Conservation (phyloP, 306 rosid species). For the Cucumis hystrix region DNA sequence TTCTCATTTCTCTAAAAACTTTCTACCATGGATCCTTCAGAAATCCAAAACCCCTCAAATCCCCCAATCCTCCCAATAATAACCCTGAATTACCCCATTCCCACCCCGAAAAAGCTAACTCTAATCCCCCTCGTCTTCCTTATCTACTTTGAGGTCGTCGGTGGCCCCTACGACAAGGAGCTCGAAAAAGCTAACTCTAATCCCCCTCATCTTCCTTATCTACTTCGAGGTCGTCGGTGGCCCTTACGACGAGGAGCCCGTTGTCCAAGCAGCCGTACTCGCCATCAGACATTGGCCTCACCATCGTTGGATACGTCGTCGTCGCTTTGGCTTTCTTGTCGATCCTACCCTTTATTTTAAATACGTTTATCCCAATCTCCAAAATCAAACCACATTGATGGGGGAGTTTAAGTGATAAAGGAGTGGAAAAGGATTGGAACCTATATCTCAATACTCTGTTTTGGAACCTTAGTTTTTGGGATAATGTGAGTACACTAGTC, state of each 20-base stretch:
- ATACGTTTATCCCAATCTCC: background rate
- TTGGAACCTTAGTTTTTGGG: slow-evolving; percentile 10
- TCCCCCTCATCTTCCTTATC: slow-evolving; percentile 2
- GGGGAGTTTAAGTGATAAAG: background rate
- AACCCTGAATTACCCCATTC: background rate
- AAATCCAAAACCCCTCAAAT: no score
- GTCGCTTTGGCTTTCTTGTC: background rate
- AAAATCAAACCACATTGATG: background rate
- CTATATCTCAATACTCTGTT: slow-evolving; percentile 1
- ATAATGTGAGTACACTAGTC: background rate
- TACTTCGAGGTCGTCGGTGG: slow-evolving; percentile 9
- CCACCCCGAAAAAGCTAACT: background rate
- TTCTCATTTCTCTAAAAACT: no score
- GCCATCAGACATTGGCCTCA: background rate
- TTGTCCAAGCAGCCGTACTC: slow-evolving; percentile 1
- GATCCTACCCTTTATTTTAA: background rate
- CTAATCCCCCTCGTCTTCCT: slow-evolving; percentile 4
- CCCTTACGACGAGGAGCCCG: slow-evolving; percentile 3
- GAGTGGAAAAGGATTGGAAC: background rate
- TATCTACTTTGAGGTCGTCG: slow-evolving; percentile 7
- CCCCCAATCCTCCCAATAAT: background rate
- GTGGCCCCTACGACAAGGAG: background rate
- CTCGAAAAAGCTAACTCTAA: background rate
- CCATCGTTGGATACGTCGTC: slow-evolving; percentile 4
- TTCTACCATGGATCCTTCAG: no score